Evolutionary conservation across 768 basidiomycete species (phyloP).

Genomic region (Russula sp.): DNA sequence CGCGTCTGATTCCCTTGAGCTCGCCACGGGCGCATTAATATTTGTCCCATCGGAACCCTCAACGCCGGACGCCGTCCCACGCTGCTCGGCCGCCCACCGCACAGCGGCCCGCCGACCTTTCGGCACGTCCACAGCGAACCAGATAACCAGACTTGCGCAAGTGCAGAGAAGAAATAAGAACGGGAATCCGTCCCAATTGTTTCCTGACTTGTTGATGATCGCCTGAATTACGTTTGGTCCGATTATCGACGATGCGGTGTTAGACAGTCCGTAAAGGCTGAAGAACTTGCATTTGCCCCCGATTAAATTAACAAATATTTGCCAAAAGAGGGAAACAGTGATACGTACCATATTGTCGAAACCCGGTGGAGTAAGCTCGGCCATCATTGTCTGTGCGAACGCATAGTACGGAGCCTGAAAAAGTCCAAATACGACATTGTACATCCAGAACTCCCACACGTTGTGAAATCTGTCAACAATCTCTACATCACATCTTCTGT

Average conservation of each 20-base stretch:
- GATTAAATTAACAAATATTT: no score
- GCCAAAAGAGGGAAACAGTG: background rate
- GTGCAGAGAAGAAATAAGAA: conserved; percentile 75
- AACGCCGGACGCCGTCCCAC: background rate
- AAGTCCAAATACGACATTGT: conserved; percentile 74
- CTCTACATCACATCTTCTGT: background rate
- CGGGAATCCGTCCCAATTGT: conserved; percentile 83
- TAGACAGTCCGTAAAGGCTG: conserved; percentile 46
- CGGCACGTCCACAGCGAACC: conserved; percentile 54
- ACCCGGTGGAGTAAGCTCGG: conserved; percentile 81
- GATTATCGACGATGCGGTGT: conserved; percentile 77
- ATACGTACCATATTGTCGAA: conserved; percentile 71
- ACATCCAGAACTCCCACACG: conserved; percentile 86
- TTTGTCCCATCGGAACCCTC: background rate
- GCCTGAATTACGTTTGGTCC: conserved; percentile 84
- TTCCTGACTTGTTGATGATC: conserved; percentile 67
- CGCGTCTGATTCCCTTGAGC: background rate
- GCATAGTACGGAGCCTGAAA: conserved; percentile 89
- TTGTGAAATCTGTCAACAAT: conserved; percentile 54
- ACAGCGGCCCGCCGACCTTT: conserved; percentile 42
- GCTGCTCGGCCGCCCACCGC: conserved; percentile 38
- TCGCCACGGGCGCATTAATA: background rate
- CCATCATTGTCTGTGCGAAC: conserved; percentile 85
- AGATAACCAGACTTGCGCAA: conserved; percentile 67
- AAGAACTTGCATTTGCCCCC: conserved; percentile 59